These are phyloP conservation scores for Fusarium albosuccineum DNA, from an alignment of 2,329 filamentous ascomycete genomes.

Conservation along the genomic window DNA sequence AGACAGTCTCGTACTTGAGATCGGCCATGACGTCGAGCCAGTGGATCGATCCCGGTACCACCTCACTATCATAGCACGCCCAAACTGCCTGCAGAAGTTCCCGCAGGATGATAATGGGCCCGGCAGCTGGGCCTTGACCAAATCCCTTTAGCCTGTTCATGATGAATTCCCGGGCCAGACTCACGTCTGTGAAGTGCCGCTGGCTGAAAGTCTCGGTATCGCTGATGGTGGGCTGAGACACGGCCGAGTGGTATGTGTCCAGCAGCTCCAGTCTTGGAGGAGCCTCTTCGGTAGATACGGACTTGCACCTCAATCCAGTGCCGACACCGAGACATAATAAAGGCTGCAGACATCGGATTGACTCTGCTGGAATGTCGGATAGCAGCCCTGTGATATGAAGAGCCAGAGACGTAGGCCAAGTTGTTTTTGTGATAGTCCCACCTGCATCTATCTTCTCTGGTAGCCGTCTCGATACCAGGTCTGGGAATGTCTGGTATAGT, in stretches of 20 bases:
- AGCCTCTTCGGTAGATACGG: slow-evolving; percentile 12
- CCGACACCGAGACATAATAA: slow-evolving; percentile 26
- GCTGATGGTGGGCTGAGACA: neutral
- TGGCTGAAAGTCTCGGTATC: neutral
- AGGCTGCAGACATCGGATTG: slow-evolving; percentile 27
- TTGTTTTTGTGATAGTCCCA: slow-evolving; percentile 17
- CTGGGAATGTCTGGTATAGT: slow-evolving; percentile 55
- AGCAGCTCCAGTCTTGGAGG: slow-evolving; percentile 6
- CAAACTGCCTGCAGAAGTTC: slow-evolving; percentile 32
- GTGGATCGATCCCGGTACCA: slow-evolving; percentile 22
- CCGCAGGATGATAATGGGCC: slow-evolving; percentile 27
- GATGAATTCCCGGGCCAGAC: slow-evolving; percentile 26
- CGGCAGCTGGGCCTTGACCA: slow-evolving; percentile 8
- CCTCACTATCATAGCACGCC: slow-evolving; percentile 32
- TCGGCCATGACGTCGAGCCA: slow-evolving; percentile 34
- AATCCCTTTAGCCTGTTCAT: slow-evolving; percentile 21
- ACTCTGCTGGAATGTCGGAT: slow-evolving; percentile 13
- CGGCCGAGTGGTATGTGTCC: neutral
- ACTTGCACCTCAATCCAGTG: slow-evolving; percentile 24
- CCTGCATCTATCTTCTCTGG: slow-evolving; percentile 31
- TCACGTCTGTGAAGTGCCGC: slow-evolving; percentile 15
- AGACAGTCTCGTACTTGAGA: slow-evolving; percentile 34
- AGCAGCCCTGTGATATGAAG: slow-evolving; percentile 27
- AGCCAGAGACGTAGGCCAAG: slow-evolving; percentile 33
- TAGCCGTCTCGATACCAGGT: slow-evolving; percentile 49